Evolutionary conservation across 306 rosid genomes (phyloP).

Genomic region (Myrica gale): DNA sequence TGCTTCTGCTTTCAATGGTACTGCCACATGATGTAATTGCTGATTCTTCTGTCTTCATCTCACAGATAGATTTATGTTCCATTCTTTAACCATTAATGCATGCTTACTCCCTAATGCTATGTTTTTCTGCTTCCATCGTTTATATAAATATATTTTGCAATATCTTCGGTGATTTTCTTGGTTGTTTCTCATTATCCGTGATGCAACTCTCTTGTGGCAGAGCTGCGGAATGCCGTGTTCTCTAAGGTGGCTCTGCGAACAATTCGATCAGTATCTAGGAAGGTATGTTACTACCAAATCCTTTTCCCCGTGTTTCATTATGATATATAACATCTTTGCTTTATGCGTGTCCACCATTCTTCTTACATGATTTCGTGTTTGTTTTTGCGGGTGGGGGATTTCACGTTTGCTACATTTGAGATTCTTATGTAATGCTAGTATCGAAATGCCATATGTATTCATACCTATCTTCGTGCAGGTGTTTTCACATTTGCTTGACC

Average conservation of each 20-base stretch:
- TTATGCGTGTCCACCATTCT: background rate
- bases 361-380: too few relatives aligned
- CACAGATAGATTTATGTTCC: background rate
- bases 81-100: background rate
- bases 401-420: slow-evolving; percentile 4
- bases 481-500: slow-evolving; percentile 91
- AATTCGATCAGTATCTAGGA: slow-evolving; percentile 85
- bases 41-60: slow-evolving; percentile 27
- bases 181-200: slow-evolving; percentile 18
- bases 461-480: slow-evolving; percentile 55
- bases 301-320: background rate
- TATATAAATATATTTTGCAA: background rate
- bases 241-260: slow-evolving; percentile 95
- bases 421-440: background rate
- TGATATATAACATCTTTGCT: background rate
- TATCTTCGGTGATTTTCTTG: background rate
- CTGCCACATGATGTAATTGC: slow-evolving; percentile 52
- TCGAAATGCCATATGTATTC: background rate
- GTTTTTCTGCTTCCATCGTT: too few relatives aligned
- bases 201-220: slow-evolving; percentile 49
- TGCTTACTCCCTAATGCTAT: background rate
- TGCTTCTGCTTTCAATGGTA: slow-evolving; percentile 96
- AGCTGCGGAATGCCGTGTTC: slow-evolving; percentile 85
- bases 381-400: background rate
- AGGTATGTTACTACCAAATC: slow-evolving; percentile 51